Percentiles rank a stretch among this genome's conserved stretches.
Conservation (phyloP, 2,329 filamentous ascomycete species). For the Diaporthe vexans region DNA sequence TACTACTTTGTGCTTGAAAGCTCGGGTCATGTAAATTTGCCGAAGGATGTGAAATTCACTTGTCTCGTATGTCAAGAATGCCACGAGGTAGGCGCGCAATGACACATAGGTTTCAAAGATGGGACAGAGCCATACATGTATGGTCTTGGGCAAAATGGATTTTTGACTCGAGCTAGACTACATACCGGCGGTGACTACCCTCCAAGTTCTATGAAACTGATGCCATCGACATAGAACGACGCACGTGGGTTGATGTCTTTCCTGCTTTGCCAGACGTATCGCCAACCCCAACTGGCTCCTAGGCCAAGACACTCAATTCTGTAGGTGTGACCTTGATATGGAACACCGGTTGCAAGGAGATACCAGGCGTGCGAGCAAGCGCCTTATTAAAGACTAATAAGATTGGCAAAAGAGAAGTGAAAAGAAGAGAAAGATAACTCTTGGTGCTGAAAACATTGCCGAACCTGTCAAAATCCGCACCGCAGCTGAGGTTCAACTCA, state of each 20-base stretch:
- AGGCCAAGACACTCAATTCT: conserved; percentile 27
- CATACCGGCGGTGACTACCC: conserved; percentile 21
- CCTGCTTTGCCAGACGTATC: conserved; percentile 19
- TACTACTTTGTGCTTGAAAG: not conserved
- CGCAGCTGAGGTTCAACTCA: conserved; percentile 16
- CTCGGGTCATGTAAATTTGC: too few relatives aligned
- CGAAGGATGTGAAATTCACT: not conserved
- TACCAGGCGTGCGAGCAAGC: conserved; percentile 9
- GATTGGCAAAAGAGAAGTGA: not conserved
- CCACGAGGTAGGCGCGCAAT: too few relatives aligned
- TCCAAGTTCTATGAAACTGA: conserved; percentile 33
- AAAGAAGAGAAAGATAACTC: conserved; percentile 22
- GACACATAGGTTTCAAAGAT: not conserved
- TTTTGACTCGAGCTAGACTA: conserved; percentile 14
- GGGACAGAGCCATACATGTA: not conserved
- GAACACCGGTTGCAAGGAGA: not conserved
- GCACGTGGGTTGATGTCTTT: conserved; percentile 26
- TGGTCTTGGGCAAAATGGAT: not conserved
- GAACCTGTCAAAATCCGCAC: conserved; percentile 30
- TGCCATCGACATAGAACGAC: conserved; percentile 31
- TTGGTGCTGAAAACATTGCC: conserved; percentile 30
- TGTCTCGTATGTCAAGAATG: not conserved
- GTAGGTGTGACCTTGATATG: not conserved
- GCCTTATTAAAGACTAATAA: conserved; percentile 20
- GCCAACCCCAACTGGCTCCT: conserved; percentile 39